Base-by-base conservation (phyloP, 2,329 filamentous ascomycete species). In the Fonsecaea monophora region DNA sequence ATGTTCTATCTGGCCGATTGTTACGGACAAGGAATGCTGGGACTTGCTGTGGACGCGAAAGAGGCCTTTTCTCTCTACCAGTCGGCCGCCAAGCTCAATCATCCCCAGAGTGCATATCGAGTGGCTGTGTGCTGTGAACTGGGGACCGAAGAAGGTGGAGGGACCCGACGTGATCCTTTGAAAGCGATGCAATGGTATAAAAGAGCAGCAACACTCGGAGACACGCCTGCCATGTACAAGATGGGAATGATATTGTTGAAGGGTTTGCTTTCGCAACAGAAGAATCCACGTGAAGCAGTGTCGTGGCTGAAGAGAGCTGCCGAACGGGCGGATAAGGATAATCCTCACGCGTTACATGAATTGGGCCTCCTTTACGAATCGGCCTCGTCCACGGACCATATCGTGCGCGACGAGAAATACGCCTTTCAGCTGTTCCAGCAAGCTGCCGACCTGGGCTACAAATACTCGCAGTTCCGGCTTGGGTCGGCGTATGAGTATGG, bases 171-270 rank as follows among this genome's bases (percentile, higher is more conserved):
- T 73, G 95, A 99, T 75, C 92, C 92, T 0, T 80, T 94, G 71
- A 98, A 98, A 80, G 94, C 95, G 1, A 94, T 98, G 21, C 94
- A 98, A 78, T 99, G 95, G 95, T 99, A 99, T 79, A 93, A 94
- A 77, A 91, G 94, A 53, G 93, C 95, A 6, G 94, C 95, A 10
- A 90, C 90, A 12, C 84, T 98, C 2, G 94, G 95, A 2, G 94
- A 99, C 75, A 90, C 91, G 1, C 91, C 94, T 0, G 95, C 94
- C 35, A 96, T 98, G 92, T 99, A 97, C 82, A 99, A 99, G 80
- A 89, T 98, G 79, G 95, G 95, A 66, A 96, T 97, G 90, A 96
- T 99, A 71, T 82, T 92, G 68, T 86, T 98, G 62, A 98, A 98
- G 78, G 95, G 94, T 10, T 84, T 98, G 34, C 85, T 99, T n/a